Evolutionary conservation across 352 stramenopile genomes (phyloP), one percentile per base, ranked within the genome.

Genomic region (Globisporangium canariense): DNA sequence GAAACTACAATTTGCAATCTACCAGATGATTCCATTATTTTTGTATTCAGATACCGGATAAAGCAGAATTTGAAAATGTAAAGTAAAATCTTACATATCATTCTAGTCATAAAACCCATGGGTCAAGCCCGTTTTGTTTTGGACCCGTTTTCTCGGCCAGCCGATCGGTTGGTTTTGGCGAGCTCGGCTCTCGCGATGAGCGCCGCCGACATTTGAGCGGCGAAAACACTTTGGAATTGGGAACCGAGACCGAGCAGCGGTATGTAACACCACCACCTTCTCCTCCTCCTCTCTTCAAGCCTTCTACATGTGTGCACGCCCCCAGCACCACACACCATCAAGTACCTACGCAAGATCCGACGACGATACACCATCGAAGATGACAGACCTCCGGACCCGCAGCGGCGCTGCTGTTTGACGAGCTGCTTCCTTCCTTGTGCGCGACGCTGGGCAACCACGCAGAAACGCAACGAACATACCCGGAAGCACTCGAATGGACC

Each of bases 161-260:
- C 36, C 51, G 51, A 58, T 58, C 36, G 51, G 51, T 58, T 58
- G 51, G 51, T 43, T 41, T 41, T 58, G 51, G 18, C 25, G 30
- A 30, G 51, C 51, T 58, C n/a, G 16, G 51, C 34, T 20, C 18
- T 16, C 34, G 7, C 16, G 14, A 36, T 8, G 30, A 25, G 13
- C 18, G 28, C 50, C 50, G 22, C 50, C 50, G 22, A 56, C n/a
- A 40, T 28, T 22, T 34, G 55, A 41, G 38, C 43, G 45, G 46
- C 32, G 58, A 32, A 16, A 61, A 62, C 77, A 89, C 78, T 91
- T 89, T 89, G 82, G 82, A 90, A 88, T 91, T 88, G 82, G 80
- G 85, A 89, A 81, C 82, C 73, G 71, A 80, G 75, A 78, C 67
- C 77, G 50, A 73, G 73, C 81, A 78, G 85, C 80, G 82, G 82